Conservation (phyloP, 2,329 filamentous ascomycete genomes). For the Phyllosticta citrichinensis region DNA sequence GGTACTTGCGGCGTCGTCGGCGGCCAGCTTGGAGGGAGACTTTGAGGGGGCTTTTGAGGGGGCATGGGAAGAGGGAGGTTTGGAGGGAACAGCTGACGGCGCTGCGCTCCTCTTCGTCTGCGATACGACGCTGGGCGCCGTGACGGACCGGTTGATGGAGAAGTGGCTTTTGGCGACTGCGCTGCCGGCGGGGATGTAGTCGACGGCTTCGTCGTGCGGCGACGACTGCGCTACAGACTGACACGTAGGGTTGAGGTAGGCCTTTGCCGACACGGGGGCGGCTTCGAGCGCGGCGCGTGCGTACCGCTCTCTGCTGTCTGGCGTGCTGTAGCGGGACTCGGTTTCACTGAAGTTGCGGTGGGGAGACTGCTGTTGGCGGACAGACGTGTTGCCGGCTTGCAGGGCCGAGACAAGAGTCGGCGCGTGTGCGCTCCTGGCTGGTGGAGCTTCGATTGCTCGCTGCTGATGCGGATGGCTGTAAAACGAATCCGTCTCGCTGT, state of each 20-base stretch:
- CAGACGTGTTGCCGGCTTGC: conserved; percentile 5
- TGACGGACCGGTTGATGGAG: conserved; percentile 7
- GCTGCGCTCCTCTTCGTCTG: conserved; percentile 10
- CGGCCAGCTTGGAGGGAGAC: conserved; percentile 1
- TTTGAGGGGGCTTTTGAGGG: conserved; percentile 2
- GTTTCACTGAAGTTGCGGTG: conserved; percentile 27
- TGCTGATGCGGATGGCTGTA: conserved; percentile 17
- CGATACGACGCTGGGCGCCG: conserved; percentile 9
- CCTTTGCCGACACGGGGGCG: conserved; percentile 6
- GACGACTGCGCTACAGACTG: conserved; percentile 20
- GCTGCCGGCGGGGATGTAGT: conserved; percentile 25
- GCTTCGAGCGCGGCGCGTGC: conserved; percentile 4
- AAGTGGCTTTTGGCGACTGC: conserved; percentile 2
- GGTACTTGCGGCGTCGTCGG: conserved; percentile 15
- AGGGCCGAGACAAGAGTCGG: conserved; percentile 10
- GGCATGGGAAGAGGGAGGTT: conserved; percentile 25
- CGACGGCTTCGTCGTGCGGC: conserved; percentile 18
- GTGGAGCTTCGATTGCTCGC: conserved; percentile 31
- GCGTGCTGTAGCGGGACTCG: conserved; percentile 15
- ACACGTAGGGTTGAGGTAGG: conserved; percentile 19
- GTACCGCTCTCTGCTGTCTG: conserved; percentile 12
- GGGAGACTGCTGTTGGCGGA: conserved; percentile 1
- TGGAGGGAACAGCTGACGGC: conserved; percentile 11
- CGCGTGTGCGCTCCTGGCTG: conserved; percentile 20
- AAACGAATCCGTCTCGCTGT: conserved; percentile 22